phyloP scores from a whole-genome alignment of 2,329 filamentous ascomycete genomes.

The Trichoderma sp. region DNA sequence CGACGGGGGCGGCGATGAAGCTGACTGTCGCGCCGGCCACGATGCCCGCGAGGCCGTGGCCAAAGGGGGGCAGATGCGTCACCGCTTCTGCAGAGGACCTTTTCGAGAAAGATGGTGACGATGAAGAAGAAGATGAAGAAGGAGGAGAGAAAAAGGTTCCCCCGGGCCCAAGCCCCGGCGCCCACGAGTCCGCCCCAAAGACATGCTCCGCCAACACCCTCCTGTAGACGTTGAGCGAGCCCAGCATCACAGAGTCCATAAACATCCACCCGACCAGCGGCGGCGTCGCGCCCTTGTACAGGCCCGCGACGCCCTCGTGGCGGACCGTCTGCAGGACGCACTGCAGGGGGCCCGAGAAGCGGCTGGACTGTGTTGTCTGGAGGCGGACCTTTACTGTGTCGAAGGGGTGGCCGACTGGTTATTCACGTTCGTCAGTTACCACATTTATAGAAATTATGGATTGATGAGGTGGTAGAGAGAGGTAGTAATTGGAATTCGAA shows the following conservation, averaged over 20 bases:
- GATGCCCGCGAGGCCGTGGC: constrained; percentile 85
- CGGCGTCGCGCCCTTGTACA: constrained; percentile 94
- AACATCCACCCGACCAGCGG: constrained; percentile 97
- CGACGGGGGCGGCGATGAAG: constrained; percentile 89
- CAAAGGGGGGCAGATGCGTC: constrained; percentile 67
- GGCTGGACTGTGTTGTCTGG: constrained; percentile 76
- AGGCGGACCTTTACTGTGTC: constrained; percentile 97
- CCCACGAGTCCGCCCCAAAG: constrained; percentile 57
- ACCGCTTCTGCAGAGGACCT: constrained; percentile 17
- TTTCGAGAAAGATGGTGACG: constrained; percentile 32
- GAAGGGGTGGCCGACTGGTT: constrained; percentile 73
- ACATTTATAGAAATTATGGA: background rate
- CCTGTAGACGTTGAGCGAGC: constrained; percentile 87
- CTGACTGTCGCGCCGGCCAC: constrained; percentile 87
- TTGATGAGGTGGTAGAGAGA: background rate
- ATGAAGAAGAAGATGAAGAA: background rate
- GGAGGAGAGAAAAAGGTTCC: background rate
- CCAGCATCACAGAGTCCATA: constrained; percentile 91
- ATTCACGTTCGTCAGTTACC: background rate
- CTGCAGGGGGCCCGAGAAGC: constrained; percentile 84
- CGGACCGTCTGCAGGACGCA: constrained; percentile 82
- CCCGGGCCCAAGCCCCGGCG: constrained; percentile 33
- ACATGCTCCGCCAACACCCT: constrained; percentile 78
- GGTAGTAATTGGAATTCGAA: too few species aligned
- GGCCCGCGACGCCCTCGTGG: constrained; percentile 78